Conservation (phyloP, 129 eudicot genomes). For the Artemisia tridentata region DNA sequence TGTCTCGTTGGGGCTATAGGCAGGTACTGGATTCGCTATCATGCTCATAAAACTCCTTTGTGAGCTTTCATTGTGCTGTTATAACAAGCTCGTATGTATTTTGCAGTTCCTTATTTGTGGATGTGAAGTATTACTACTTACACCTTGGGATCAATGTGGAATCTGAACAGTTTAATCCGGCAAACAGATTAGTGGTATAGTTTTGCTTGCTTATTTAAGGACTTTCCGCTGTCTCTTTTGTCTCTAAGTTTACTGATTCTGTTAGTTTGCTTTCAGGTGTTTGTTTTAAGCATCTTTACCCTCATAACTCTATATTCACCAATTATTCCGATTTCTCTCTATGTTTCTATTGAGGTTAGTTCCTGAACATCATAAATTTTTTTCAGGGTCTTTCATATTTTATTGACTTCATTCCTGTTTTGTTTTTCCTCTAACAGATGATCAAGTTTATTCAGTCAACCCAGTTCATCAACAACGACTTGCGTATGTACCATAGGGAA, state of each 20-base stretch:
- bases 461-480: conserved; percentile 83
- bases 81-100: neutral
- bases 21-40: conserved; percentile 43
- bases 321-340: conserved; percentile 93
- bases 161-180: conserved; percentile 71
- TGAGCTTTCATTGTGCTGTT: conserved; percentile 9
- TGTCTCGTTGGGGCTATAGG: conserved; percentile 95
- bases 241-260: conserved; percentile 7
- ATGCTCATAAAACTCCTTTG: conserved; percentile 15
- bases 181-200: conserved; percentile 52
- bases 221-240: conserved; percentile 3
- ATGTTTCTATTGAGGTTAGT: conserved; percentile 93
- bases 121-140: conserved; percentile 60
- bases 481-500: conserved; percentile 86
- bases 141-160: conserved; percentile 41
- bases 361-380: neutral
- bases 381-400: conserved; percentile 8
- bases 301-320: conserved; percentile 93
- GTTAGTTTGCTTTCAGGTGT: conserved; percentile 44
- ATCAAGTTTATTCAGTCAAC: conserved; percentile 89
- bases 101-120: conserved; percentile 75
- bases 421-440: conserved; percentile 51
- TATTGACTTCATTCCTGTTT: conserved; percentile 11
- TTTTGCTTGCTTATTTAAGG: conserved; percentile 3
- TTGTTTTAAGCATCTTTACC: conserved; percentile 77